A percentile compares a stretch with the other conserved stretches of the same genome.
phyloP scores from a whole-genome alignment of 2,329 filamentous ascomycete species.

The Alternaria rosae region DNA sequence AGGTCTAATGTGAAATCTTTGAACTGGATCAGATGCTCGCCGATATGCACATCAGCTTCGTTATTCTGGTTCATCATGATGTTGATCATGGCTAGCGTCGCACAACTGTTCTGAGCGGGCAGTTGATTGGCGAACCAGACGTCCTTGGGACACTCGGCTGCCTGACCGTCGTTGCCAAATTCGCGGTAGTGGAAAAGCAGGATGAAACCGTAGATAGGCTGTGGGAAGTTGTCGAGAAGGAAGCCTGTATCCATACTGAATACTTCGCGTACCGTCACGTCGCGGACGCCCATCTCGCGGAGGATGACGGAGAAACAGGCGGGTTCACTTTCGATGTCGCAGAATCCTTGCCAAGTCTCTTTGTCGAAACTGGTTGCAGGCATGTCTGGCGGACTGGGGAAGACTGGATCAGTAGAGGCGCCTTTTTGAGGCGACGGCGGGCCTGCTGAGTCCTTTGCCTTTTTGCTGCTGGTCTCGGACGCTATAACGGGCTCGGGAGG shows the following conservation, averaged over 20 bases:
- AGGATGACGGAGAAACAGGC: slow-evolving; percentile 87
- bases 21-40: slow-evolving; percentile 74
- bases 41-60: slow-evolving; percentile 65
- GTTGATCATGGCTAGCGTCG: slow-evolving; percentile 90
- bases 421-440: neutral
- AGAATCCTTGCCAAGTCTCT: slow-evolving; percentile 71
- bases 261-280: slow-evolving; percentile 78
- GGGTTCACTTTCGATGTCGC: slow-evolving; percentile 89
- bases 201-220: slow-evolving; percentile 77
- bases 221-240: slow-evolving; percentile 35
- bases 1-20: slow-evolving; percentile 74
- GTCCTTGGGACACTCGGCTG: slow-evolving; percentile 65
- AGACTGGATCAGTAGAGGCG: slow-evolving; percentile 6
- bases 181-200: slow-evolving; percentile 80
- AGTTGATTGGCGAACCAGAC: slow-evolving; percentile 97
- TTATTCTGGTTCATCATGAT: slow-evolving; percentile 81
- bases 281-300: slow-evolving; percentile 75
- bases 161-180: slow-evolving; percentile 58
- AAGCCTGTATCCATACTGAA: slow-evolving; percentile 68
- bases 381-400: slow-evolving; percentile 37
- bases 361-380: slow-evolving; percentile 51
- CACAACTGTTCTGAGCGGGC: slow-evolving; percentile 74
- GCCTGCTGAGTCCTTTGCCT: slow-evolving; percentile 18
- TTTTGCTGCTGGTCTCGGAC: slow-evolving; percentile 25
- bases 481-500: slow-evolving; percentile 10